Evolutionary conservation across 2,329 filamentous ascomycete species (phyloP).

Genomic region (Fusarium sp.): DNA sequence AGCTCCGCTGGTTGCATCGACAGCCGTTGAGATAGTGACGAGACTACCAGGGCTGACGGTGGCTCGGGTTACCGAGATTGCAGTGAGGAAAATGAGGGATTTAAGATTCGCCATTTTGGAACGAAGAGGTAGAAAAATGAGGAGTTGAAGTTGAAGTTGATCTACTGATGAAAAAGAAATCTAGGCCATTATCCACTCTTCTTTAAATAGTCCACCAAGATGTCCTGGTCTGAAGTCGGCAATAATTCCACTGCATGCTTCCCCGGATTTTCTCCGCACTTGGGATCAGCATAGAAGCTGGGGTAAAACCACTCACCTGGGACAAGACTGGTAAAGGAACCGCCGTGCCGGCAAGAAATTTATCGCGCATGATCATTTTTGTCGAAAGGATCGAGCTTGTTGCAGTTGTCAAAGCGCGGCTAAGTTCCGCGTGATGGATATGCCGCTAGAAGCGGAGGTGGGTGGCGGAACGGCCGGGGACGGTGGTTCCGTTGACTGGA

Average conservation of each 20-base stretch:
- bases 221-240: constrained; percentile 3
- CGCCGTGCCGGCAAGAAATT: neutral
- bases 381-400: too few species aligned
- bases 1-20: constrained; percentile 45
- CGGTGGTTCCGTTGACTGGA: constrained; percentile 7
- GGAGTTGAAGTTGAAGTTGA: neutral
- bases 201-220: constrained; percentile 6
- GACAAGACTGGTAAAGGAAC: neutral
- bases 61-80: constrained; percentile 5
- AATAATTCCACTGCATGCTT: constrained; percentile 11
- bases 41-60: constrained; percentile 6
- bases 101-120: constrained; percentile 9
- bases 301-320: neutral
- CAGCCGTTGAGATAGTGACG: constrained; percentile 20
- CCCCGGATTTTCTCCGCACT: constrained; percentile 18
- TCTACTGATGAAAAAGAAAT: neutral
- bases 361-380: neutral
- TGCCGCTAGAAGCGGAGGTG: neutral
- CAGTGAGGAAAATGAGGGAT: neutral
- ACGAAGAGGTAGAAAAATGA: neutral
- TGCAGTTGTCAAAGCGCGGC: too few species aligned
- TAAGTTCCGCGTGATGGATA: too few species aligned
- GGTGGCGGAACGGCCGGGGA: constrained; percentile 8
- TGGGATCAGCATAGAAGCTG: neutral
- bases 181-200: constrained; percentile 2